Conservation (phyloP, 176 grass and related monocot genomes). For the Avena eriantha region DNA sequence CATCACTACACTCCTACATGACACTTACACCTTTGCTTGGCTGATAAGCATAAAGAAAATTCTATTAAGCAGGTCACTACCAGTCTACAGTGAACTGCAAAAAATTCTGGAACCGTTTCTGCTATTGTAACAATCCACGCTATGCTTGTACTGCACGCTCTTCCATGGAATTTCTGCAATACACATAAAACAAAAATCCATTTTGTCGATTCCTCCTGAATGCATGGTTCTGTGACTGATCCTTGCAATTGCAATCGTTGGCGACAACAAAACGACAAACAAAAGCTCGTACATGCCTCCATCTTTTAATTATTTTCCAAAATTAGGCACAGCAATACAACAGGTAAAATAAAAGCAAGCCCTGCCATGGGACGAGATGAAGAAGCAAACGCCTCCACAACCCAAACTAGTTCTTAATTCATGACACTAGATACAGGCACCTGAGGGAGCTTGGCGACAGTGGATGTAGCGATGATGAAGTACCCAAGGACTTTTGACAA, state of each 20-base stretch:
- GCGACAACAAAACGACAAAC: conserved; percentile 1
- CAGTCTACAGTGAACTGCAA: background rate
- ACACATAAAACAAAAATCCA: conserved; percentile 9
- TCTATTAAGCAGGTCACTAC: background rate
- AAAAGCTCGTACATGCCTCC: background rate
- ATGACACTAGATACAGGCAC: conserved; percentile 45
- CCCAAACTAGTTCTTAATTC: conserved; percentile 14
- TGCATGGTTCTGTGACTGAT: background rate
- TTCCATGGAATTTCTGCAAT: background rate
- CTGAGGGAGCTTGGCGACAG: conserved; percentile 84
- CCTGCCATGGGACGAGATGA: background rate
- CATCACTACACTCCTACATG: background rate
- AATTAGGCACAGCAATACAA: background rate
- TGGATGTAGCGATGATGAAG: conserved; percentile 71
- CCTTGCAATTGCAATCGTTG: background rate
- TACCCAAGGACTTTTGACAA: conserved; percentile 85
- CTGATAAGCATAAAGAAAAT: background rate
- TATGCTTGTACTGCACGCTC: background rate
- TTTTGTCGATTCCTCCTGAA: background rate
- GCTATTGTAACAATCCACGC: background rate
- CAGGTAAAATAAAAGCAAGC: background rate
- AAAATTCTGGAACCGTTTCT: background rate
- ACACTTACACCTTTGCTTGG: background rate
- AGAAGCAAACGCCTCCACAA: background rate
- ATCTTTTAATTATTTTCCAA: conserved; percentile 27